A percentile compares a stretch with the other conserved stretches of the same genome.
Conservation (phyloP, 768 basidiomycete species). For the Auriscalpium vulgare region DNA sequence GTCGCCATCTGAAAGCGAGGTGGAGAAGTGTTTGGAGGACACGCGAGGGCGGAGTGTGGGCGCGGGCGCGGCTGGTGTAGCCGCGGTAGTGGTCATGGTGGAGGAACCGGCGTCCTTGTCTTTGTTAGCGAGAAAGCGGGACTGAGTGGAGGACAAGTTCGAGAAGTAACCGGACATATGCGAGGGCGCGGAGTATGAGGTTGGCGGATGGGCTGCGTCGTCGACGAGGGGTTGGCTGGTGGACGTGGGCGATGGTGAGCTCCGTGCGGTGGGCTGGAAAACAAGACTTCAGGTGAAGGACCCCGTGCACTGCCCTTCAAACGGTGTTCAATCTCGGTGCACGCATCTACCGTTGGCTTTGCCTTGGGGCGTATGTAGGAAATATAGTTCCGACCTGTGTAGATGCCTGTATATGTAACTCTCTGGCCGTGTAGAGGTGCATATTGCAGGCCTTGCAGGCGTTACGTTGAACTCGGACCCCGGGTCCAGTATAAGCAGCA, state of each 20-base stretch:
- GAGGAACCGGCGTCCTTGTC: slow-evolving; percentile 15
- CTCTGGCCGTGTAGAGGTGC: background rate
- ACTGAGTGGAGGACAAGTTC: slow-evolving; percentile 62
- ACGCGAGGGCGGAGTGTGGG: slow-evolving; percentile 33
- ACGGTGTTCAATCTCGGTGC: too few relatives aligned
- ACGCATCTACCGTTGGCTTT: too few relatives aligned
- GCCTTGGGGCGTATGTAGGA: too few relatives aligned
- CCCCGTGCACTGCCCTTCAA: too few relatives aligned
- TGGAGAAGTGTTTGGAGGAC: slow-evolving; percentile 73
- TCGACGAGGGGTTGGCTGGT: background rate
- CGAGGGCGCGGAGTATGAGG: too few relatives aligned
- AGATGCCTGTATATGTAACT: too few relatives aligned
- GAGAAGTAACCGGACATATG: slow-evolving; percentile 72
- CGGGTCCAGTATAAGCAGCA: background rate
- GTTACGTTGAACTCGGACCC: background rate
- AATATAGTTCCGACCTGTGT: too few relatives aligned
- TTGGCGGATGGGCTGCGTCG: too few relatives aligned
- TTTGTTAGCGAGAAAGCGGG: slow-evolving; percentile 56
- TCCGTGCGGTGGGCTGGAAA: too few relatives aligned
- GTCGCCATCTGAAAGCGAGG: slow-evolving; percentile 39
- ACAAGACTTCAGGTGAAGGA: too few relatives aligned
- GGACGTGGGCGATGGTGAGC: background rate
- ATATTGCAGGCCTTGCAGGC: background rate
- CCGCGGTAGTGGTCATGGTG: slow-evolving; percentile 12
- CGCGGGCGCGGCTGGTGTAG: slow-evolving; percentile 14